Evolutionary conservation across 352 stramenopile species (phyloP).

Genomic region (Phytophthora megakarya): DNA sequence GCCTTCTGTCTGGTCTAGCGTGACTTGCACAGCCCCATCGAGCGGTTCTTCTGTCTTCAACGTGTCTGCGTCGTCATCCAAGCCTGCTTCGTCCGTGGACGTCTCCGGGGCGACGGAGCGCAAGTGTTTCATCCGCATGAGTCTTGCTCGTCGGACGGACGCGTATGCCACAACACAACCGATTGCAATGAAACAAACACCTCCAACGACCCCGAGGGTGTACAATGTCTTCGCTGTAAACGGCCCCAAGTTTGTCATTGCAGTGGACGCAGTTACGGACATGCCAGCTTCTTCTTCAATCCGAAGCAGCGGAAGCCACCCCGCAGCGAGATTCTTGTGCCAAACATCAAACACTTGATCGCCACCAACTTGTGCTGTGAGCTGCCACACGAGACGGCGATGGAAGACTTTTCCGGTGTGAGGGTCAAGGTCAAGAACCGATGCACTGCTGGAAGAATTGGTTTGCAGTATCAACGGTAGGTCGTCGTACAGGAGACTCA

Average conservation of each 20-base stretch:
- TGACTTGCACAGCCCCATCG: slow-evolving; percentile 15
- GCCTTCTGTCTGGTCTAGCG: slow-evolving; percentile 22
- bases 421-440: slow-evolving; percentile 56
- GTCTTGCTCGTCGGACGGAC: slow-evolving; percentile 19
- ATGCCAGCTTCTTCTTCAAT: slow-evolving; percentile 53
- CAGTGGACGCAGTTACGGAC: slow-evolving; percentile 24
- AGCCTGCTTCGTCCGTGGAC: neutral
- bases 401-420: slow-evolving; percentile 55
- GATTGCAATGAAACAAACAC: slow-evolving; percentile 17
- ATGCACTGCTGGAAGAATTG: slow-evolving; percentile 17
- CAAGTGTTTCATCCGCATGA: slow-evolving; percentile 23
- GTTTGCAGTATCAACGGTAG: slow-evolving; percentile 41
- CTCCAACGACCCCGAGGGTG: slow-evolving; percentile 11
- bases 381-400: slow-evolving; percentile 56
- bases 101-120: slow-evolving; percentile 23
- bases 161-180: slow-evolving; percentile 22
- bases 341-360: slow-evolving; percentile 36
- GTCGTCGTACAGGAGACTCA: slow-evolving; percentile 53
- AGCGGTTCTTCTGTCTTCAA: neutral
- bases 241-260: slow-evolving; percentile 9
- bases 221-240: slow-evolving; percentile 23
- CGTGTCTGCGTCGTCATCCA: slow-evolving; percentile 2
- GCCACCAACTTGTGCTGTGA: slow-evolving; percentile 34
- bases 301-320: slow-evolving; percentile 56
- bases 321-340: slow-evolving; percentile 32